Base-by-base conservation (phyloP, 1,139 yeast genomes). In the Hansenula anomala region DNA sequence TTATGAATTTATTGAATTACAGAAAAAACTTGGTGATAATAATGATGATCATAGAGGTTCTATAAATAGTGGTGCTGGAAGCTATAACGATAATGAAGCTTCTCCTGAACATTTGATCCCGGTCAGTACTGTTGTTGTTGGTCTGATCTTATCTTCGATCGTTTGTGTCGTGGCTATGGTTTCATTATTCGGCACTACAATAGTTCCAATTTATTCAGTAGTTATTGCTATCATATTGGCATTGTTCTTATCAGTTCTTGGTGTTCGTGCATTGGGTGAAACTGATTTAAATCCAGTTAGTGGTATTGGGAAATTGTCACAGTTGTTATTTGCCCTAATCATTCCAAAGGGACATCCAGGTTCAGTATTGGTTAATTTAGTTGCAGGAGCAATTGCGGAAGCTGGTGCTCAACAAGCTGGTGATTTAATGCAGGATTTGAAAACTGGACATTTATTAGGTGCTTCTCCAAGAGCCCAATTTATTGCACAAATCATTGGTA, bases 331-430 rank as follows among this genome's bases (percentile, higher is more conserved):
- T 63, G 96, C 97, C 0, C 56, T 86, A 9, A 71, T 90, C 6
- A 71, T 89, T n/a, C 95, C 97, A 1, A 69, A 69, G 14, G 62
- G 69, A 35, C 85, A 82, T 45, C 95, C 95, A 1, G 89, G 94
- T 2, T 78, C 87, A 14, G 85, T 92, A 4, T 66, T 92, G 30
- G 80, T 89, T 36, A 92, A 92, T 57, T 67, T 92, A 39, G 82
- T 92, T 3, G 96, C 97, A 4, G 98, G 98, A 14, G 97, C 96
- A 8, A 81, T 92, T 26, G 95, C 97, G 1, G 98, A 92, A 63
- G 97, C 98, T 1, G 97, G 98, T 8, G 97, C 98, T 3, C 97
- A 92, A 61, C 98, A 92, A 61, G 97, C 97, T 1, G 98, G 98
- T 14, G 98, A 92, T 63, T 69, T 92, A 55, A 87, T 90, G 96